Evolutionary conservation across 140 eudicot species (phyloP), one percentile per base, ranked within the genome.

Genomic region (Oenanthe javanica): DNA sequence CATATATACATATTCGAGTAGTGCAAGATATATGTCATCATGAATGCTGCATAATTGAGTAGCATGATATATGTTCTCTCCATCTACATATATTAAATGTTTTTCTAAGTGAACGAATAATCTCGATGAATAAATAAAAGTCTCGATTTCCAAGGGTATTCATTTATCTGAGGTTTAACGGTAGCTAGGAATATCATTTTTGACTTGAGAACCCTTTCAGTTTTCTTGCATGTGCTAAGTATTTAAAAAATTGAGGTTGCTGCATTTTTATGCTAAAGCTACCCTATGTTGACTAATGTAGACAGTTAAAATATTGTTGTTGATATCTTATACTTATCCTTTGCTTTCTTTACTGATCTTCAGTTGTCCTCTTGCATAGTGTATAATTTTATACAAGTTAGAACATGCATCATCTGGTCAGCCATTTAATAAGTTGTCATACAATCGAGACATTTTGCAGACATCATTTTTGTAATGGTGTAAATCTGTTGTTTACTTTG

Each of bases 231-330:
- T 67, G 73, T 67, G 73, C 43, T 13, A 13, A n/a, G 6, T 67
- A 31, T 67, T 10, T 66, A 9, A 66, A 10, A 31, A 66, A 25
- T 23, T 11, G 42, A 66, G 19, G 19, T 67, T 67, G 73, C 73
- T 67, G 21, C 71, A 63, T 7, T 23, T 63, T 63, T 25, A 31
- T 67, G 73, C 19, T 31, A 31, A 67, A 67, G 73, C 73, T 31
- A 67, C 73, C 19, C 43, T 67, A 27, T 67, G 43, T 67, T 67
- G 73, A 27, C 73, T 67, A 67, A 11, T 67, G 40, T 67, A 67
- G 73, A 31, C 73, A 67, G 73, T 10, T 67, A 10, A 13, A 67
- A 67, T 67, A 6, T 21, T 61, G 14, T 6, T 64, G 25, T 31
- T 25, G 8, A 31, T 15, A 10, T 25, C 43, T 66, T 18, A 25